phyloP scores from a whole-genome alignment of 2,329 filamentous ascomycete species.

The Ceratocystis eucalypticola region DNA sequence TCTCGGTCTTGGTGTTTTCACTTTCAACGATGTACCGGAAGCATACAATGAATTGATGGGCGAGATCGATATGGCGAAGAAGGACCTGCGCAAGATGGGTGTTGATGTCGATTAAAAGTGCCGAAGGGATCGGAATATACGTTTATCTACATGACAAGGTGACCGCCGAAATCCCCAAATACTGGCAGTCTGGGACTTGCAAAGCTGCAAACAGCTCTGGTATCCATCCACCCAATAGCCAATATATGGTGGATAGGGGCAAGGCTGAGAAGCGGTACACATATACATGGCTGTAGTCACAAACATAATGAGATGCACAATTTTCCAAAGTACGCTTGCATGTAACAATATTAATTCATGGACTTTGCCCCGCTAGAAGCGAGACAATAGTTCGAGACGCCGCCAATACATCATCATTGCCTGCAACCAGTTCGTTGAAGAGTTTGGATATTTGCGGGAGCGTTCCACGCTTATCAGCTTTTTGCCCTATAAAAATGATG shows the following conservation, averaged over 20 bases:
- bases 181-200: neutral
- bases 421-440: constrained; percentile 46
- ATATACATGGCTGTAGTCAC: neutral
- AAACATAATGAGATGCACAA: neutral
- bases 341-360: constrained; percentile 1
- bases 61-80: constrained; percentile 67
- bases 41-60: constrained; percentile 72
- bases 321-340: neutral
- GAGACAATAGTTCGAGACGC: constrained; percentile 48
- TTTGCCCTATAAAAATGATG: constrained; percentile 38
- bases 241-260: neutral
- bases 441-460: constrained; percentile 45
- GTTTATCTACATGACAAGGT: neutral
- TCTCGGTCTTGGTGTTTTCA: constrained; percentile 83
- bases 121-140: neutral
- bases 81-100: constrained; percentile 58
- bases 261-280: neutral
- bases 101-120: constrained; percentile 57
- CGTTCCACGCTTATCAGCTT: constrained; percentile 41
- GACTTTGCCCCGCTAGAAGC: constrained; percentile 29
- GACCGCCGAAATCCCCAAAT: neutral
- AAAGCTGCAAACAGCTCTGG: neutral
- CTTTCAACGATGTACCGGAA: constrained; percentile 89
- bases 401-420: constrained; percentile 39
- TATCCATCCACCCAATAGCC: neutral